A percentile compares a stretch with the other conserved stretches of the same genome.
These are phyloP conservation scores for Quercus parvula DNA, from an alignment of 306 rosid genomes.

Conservation along the genomic window DNA sequence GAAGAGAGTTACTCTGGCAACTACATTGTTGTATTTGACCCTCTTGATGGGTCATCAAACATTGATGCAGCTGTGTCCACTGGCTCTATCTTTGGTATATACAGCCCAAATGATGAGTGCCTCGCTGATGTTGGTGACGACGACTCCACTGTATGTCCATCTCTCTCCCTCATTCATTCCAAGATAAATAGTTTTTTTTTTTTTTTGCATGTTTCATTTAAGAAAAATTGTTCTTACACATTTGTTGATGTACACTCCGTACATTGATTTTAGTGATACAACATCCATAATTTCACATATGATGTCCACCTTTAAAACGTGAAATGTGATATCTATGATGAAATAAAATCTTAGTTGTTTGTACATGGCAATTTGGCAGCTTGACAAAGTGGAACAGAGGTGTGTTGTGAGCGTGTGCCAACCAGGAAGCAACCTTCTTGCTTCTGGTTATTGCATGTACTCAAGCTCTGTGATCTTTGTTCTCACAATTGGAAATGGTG, in stretches of 20 bases:
- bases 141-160: constrained; percentile 55
- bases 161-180: background rate
- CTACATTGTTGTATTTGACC: constrained; percentile 93
- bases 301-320: too few species aligned
- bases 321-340: too few species aligned
- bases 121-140: constrained; percentile 66
- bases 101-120: constrained; percentile 96
- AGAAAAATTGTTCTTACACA: too few species aligned
- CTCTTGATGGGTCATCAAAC: constrained; percentile 96
- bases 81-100: constrained; percentile 95
- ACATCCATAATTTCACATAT: too few species aligned
- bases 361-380: constrained; percentile 40
- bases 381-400: constrained; percentile 51
- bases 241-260: too few species aligned
- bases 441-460: constrained; percentile 99
- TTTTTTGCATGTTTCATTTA: background rate
- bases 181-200: background rate
- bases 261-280: too few species aligned
- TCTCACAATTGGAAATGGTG: constrained; percentile 83
- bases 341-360: background rate
- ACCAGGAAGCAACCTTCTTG: constrained; percentile 94
- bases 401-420: constrained; percentile 92
- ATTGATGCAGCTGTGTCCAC: constrained; percentile 97
- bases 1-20: constrained; percentile 99
- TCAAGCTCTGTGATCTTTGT: constrained; percentile 93